These are phyloP conservation scores for Cladosporium sp. DNA, from an alignment of 2,329 filamentous ascomycete genomes.

Conservation along the genomic window DNA sequence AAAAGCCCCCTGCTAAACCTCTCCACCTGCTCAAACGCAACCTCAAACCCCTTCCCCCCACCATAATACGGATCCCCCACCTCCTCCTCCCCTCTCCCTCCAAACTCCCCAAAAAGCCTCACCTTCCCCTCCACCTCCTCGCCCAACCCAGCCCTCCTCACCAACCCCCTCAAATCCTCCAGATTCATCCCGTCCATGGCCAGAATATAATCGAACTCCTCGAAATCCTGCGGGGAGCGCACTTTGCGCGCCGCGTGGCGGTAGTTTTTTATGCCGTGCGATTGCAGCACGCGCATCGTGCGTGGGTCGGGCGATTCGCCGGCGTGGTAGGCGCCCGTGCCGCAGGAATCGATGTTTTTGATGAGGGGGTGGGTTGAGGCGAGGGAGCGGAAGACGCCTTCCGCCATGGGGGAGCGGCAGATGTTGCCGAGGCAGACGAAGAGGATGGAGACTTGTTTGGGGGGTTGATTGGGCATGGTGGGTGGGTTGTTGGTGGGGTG, in stretches of 20 bases:
- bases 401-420: constrained; percentile 88
- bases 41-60: constrained; percentile 73
- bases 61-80: constrained; percentile 92
- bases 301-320: constrained; percentile 74
- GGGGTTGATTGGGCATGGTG: constrained; percentile 13
- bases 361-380: constrained; percentile 56
- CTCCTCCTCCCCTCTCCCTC: constrained; percentile 60
- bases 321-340: constrained; percentile 83
- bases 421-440: constrained; percentile 99
- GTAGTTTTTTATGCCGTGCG: constrained; percentile 74
- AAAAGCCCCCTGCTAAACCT: constrained; percentile 76
- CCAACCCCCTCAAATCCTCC: constrained; percentile 60
- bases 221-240: constrained; percentile 64
- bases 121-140: constrained; percentile 43
- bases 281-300: constrained; percentile 72
- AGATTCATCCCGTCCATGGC: constrained; percentile 90
- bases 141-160: constrained; percentile 46
- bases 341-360: constrained; percentile 75
- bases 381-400: constrained; percentile 81
- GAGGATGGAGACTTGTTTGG: constrained; percentile 62
- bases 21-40: constrained; percentile 78
- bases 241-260: constrained; percentile 73
- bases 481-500: not conserved
- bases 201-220: constrained; percentile 85
- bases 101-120: constrained; percentile 77